Evolutionary conservation across 225 moss, liverwort and hornwort species (phyloP), one percentile per base, ranked within the genome.

Genomic region (Ulota crispa): DNA sequence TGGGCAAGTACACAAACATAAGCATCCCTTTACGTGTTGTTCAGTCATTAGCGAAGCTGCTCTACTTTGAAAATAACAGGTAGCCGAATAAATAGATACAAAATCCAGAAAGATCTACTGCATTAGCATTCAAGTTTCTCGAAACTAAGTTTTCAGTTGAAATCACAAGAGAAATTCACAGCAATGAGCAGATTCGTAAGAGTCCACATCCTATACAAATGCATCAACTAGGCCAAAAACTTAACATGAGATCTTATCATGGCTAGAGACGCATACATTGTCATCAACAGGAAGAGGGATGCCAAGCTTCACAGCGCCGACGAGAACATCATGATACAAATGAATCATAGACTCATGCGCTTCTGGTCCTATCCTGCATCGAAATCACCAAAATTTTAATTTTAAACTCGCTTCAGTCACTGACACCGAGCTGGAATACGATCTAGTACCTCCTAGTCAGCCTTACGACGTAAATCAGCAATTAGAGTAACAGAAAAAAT

Each of bases 361-460:
- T 72, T 83, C 89, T 64, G 85, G 83, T 81, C 84, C 83, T 73
- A 89, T 64, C 85, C 94, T 95, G 94, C 84, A 83, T 54, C 67
- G 12, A 77, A 79, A 76, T 78, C 61, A 82, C 43, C 52, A 7
- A 80, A 60, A 47, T 12, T 9, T 2, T 63, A n/a, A 36, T 55
- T 64, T 43, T 28, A 78, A 28, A 59, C 53, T 32, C 53, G 31
- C 21, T 70, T 37, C 66, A 7, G 23, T 80, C 72, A 60, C 63
- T 31, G n/a, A 26, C 45, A 61, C 50, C 10, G 28, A 68, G 42
- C 68, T 65, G 47, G 37, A 87, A 53, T 20, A 73, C 45, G 23
- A 81, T 78, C 57, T 27, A 60, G 21, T 7, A 59, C 42, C 72
- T 73, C 32, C 68, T 39, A 67, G 36, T 39, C 52, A 52, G 31